Conservation (phyloP, 768 basidiomycete genomes). For the Hemileccinum rubropunctum region DNA sequence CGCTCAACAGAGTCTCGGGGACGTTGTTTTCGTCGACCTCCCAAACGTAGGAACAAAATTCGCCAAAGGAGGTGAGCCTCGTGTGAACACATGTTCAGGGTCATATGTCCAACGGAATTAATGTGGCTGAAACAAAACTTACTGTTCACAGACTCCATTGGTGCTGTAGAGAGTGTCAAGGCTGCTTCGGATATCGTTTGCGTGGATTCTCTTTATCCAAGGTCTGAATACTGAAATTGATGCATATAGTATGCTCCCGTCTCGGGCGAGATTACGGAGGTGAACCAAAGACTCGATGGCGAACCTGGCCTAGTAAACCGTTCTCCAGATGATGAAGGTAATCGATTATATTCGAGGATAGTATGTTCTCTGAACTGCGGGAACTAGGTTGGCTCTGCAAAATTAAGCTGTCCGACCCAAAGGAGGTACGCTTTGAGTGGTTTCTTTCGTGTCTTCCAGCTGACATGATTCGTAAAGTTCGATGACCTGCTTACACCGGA, state of each 20-base stretch:
- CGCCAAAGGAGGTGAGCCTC: slow-evolving; percentile 66
- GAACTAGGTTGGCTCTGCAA: slow-evolving; percentile 91
- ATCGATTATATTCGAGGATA: slow-evolving; percentile 12
- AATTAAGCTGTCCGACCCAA: slow-evolving; percentile 73
- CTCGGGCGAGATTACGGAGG: slow-evolving; percentile 75
- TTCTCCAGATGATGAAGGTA: slow-evolving; percentile 80
- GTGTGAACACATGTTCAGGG: neutral
- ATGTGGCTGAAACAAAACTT: slow-evolving; percentile 2
- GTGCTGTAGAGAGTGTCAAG: slow-evolving; percentile 95
- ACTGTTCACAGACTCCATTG: slow-evolving; percentile 62
- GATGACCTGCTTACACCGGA: slow-evolving; percentile 70
- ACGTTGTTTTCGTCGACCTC: slow-evolving; percentile 97
- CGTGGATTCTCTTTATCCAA: slow-evolving; percentile 21
- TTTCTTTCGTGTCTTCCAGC: neutral
- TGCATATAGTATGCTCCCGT: slow-evolving; percentile 80
- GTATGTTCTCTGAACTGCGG: neutral
- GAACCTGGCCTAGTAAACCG: slow-evolving; percentile 87
- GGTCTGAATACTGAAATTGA: slow-evolving; percentile 7
- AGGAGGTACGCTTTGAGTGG: slow-evolving; percentile 54
- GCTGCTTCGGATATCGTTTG: slow-evolving; percentile 90
- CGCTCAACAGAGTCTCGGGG: slow-evolving; percentile 88
- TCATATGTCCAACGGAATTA: neutral
- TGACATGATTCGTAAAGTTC: slow-evolving; percentile 42
- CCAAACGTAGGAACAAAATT: slow-evolving; percentile 62
- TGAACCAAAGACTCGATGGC: slow-evolving; percentile 67